Conservation (phyloP, 1,284 basidiomycete species). For the Tilletiaria anomala region DNA sequence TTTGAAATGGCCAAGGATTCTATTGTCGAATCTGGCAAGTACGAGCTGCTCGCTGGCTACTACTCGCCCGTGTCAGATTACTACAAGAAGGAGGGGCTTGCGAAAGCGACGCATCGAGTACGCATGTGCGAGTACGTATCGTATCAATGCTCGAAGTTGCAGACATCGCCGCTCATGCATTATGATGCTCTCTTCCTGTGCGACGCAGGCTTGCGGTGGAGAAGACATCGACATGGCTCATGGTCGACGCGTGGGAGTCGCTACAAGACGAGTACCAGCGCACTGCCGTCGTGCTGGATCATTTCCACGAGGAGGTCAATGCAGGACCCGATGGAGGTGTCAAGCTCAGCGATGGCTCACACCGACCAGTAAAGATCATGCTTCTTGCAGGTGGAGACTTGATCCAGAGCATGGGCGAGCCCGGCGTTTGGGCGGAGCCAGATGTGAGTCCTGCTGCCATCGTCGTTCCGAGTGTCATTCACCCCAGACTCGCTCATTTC, state of each 20-base stretch:
- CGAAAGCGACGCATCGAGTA: slow-evolving; percentile 35
- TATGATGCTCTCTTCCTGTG: too few species aligned
- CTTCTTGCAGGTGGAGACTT: slow-evolving; percentile 91
- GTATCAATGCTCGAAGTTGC: too few species aligned
- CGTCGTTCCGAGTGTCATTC: slow-evolving; percentile 40
- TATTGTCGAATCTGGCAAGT: slow-evolving; percentile 76
- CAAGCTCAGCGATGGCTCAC: slow-evolving; percentile 22
- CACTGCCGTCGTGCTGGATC: slow-evolving; percentile 87
- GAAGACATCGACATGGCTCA: slow-evolving; percentile 43
- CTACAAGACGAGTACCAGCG: slow-evolving; percentile 78
- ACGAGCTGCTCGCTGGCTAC: slow-evolving; percentile 84
- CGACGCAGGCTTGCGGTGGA: slow-evolving; percentile 33
- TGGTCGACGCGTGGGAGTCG: slow-evolving; percentile 96
- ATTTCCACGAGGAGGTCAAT: slow-evolving; percentile 88
- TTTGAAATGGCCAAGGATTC: slow-evolving; percentile 98
- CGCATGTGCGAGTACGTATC: slow-evolving; percentile 34
- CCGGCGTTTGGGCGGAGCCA: slow-evolving; percentile 89
- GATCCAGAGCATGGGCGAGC: slow-evolving; percentile 94
- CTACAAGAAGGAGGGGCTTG: slow-evolving; percentile 38
- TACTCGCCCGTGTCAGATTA: slow-evolving; percentile 61
- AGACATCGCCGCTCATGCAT: background rate
- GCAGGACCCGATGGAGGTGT: slow-evolving; percentile 35
- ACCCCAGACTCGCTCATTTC: background rate
- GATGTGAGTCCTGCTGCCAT: too few species aligned
- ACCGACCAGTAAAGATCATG: slow-evolving; percentile 53